A percentile compares a stretch with the other conserved stretches of the same genome.
Conservation (phyloP, 78 protist species). For the Dictyostelium brefeldianum region DNA sequence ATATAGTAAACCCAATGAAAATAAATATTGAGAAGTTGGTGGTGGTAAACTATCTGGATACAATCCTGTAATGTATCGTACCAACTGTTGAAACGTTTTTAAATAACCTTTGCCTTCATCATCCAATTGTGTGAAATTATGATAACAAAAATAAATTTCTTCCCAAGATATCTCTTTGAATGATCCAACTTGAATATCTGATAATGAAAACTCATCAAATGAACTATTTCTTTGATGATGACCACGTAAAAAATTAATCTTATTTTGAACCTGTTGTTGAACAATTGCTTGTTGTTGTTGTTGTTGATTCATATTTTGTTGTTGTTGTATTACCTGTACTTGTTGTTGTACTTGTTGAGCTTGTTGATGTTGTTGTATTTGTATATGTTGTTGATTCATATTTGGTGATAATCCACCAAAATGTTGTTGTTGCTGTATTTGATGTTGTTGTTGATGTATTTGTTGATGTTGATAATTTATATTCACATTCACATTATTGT, state of each 20-base stretch:
- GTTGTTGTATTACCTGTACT: background rate
- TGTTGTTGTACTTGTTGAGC: conserved; percentile 1
- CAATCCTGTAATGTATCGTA: conserved; percentile 17
- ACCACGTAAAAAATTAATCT: conserved; percentile 16
- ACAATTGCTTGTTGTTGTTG: background rate
- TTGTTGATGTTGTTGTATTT: background rate
- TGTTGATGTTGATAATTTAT: background rate
- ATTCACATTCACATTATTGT: background rate
- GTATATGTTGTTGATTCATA: conserved; percentile 3
- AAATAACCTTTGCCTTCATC: conserved; percentile 62
- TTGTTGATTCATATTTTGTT: background rate
- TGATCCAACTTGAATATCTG: background rate
- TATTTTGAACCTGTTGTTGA: conserved; percentile 8
- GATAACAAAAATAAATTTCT: conserved; percentile 62
- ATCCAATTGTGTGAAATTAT: conserved; percentile 43
- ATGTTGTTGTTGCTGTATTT: conserved; percentile 10
- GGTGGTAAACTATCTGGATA: conserved; percentile 33
- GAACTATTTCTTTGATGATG: conserved; percentile 73
- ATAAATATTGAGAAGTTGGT: conserved; percentile 40
- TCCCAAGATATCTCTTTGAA: conserved; percentile 54
- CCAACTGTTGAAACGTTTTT: conserved; percentile 40
- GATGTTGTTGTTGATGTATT: background rate
- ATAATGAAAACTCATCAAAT: conserved; percentile 13
- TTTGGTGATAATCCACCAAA: conserved; percentile 46
- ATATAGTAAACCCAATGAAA: conserved; percentile 24